Evolutionary conservation across 2,329 filamentous ascomycete genomes (phyloP).

Genomic region (Colletotrichum sp.): DNA sequence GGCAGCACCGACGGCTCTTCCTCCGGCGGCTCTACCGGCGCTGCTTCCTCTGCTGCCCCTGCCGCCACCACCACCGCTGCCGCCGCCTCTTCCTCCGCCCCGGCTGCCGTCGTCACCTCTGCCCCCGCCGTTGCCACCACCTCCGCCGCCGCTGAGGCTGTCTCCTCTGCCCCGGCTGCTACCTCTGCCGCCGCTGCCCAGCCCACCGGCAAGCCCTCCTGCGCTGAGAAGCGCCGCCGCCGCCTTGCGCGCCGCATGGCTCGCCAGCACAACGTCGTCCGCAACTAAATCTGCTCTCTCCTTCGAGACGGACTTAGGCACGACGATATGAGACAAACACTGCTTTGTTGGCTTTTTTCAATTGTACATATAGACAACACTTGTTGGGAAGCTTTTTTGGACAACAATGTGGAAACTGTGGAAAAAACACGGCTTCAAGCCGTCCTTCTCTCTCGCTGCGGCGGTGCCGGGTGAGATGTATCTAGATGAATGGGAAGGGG

Average conservation of each 20-base stretch:
- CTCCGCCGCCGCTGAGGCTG: slow-evolving; percentile 6
- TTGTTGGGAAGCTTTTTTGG: not conserved
- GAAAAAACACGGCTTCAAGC: not conserved
- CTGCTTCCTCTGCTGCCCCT: slow-evolving; percentile 20
- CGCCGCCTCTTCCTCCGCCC: slow-evolving; percentile 23
- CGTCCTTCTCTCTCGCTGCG: not conserved
- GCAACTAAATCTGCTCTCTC: not conserved
- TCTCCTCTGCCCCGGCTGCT: not conserved
- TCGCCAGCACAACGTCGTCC: slow-evolving; percentile 20
- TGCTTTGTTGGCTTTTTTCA: slow-evolving; percentile 15
- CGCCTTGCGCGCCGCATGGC: slow-evolving; percentile 18
- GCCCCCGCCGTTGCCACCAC: slow-evolving; percentile 12
- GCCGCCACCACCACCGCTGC: slow-evolving; percentile 20
- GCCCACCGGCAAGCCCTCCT: slow-evolving; percentile 23
- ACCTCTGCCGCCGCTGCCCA: not conserved
- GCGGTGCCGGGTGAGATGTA: slow-evolving; percentile 4
- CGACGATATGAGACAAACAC: not conserved
- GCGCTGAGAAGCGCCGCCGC: slow-evolving; percentile 20
- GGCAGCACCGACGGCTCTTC: not conserved
- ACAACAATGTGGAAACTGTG: slow-evolving; percentile 1
- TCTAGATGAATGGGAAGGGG: slow-evolving; percentile 14
- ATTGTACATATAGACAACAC: slow-evolving; percentile 11
- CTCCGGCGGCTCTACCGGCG: slow-evolving; percentile 28
- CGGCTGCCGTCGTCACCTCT: slow-evolving; percentile 20
- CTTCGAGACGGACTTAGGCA: not conserved